These are phyloP conservation scores for Sphagnum tenellum DNA, from an alignment of 225 moss, liverwort and hornwort species.

Conservation along the genomic window DNA sequence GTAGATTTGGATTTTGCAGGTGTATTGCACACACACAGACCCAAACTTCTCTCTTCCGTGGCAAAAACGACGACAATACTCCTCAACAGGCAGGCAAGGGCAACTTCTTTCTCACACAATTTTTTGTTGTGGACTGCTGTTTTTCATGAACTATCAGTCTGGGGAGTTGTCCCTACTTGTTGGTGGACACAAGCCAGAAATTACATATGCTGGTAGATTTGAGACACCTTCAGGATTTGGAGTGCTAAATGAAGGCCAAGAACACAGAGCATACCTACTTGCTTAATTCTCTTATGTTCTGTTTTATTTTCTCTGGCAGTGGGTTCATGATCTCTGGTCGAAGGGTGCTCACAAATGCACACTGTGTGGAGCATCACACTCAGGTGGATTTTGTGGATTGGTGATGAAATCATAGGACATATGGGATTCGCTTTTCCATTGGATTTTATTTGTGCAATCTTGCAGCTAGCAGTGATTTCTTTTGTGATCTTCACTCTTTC, in stretches of 20 bases:
- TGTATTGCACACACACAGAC: conserved; percentile 95
- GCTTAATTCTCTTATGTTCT: too few species aligned
- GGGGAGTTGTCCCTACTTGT: too few species aligned
- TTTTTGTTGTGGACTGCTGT: not conserved
- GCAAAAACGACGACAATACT: conserved; percentile 96
- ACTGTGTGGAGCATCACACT: conserved; percentile 98
- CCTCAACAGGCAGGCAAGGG: conserved; percentile 95
- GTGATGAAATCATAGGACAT: too few species aligned
- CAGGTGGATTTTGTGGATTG: conserved; percentile 29
- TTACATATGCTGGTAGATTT: not conserved
- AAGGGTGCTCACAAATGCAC: conserved; percentile 94
- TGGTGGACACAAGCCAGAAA: too few species aligned
- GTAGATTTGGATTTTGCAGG: conserved; percentile 26
- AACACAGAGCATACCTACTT: not conserved
- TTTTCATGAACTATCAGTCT: too few species aligned
- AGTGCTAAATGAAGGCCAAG: not conserved
- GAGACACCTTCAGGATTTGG: not conserved
- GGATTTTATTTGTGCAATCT: too few species aligned
- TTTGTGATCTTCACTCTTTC: too few species aligned
- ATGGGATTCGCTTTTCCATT: too few species aligned
- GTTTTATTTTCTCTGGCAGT: conserved; percentile 44
- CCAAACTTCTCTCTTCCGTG: conserved; percentile 98
- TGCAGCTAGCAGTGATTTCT: too few species aligned
- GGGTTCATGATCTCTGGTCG: conserved; percentile 97
- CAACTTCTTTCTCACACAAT: conserved; percentile 7